Percentiles rank a stretch among this genome's conserved stretches.
Evolutionary conservation across 768 basidiomycete species (phyloP).

Genomic region (Phanerochaete sordida): DNA sequence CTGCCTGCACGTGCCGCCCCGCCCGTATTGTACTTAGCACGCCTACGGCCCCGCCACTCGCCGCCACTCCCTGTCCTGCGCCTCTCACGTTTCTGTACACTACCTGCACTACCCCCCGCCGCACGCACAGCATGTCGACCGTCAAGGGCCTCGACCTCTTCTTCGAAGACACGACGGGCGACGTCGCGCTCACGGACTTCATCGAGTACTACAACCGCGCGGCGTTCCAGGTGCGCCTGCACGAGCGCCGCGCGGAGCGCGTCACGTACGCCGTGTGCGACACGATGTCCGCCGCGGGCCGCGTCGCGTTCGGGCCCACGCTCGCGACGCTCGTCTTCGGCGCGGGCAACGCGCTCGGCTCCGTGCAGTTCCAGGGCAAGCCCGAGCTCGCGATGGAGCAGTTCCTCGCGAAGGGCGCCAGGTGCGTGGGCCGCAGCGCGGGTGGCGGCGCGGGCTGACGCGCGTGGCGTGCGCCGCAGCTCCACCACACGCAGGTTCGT

Average conservation of each 20-base stretch:
- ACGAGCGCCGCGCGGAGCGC: constrained; percentile 36
- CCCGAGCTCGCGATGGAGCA: constrained; percentile 43
- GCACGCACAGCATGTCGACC: background rate
- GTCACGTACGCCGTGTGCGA: constrained; percentile 52
- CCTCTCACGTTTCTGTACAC: background rate
- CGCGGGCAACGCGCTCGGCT: constrained; percentile 42
- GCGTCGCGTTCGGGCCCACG: constrained; percentile 30
- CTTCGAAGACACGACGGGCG: constrained; percentile 61
- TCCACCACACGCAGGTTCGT: constrained; percentile 47
- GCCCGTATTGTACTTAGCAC: no score
- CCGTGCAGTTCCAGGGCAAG: constrained; percentile 40
- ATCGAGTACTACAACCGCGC: constrained; percentile 63
- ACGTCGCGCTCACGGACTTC: constrained; percentile 52
- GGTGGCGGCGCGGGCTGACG: background rate
- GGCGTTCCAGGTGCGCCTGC: constrained; percentile 46
- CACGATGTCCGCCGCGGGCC: constrained; percentile 25
- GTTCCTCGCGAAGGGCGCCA: constrained; percentile 45
- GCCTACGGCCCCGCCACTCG: background rate
- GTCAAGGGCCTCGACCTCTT: constrained; percentile 51
- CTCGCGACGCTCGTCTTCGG: constrained; percentile 51
- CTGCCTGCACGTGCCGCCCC: background rate
- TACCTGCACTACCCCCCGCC: background rate
- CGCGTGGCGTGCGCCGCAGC: constrained; percentile 24
- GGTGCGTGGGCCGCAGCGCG: constrained; percentile 30
- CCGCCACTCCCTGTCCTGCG: background rate